Conservation (phyloP, 306 rosid genomes). For the Cicer pinnatifidum region DNA sequence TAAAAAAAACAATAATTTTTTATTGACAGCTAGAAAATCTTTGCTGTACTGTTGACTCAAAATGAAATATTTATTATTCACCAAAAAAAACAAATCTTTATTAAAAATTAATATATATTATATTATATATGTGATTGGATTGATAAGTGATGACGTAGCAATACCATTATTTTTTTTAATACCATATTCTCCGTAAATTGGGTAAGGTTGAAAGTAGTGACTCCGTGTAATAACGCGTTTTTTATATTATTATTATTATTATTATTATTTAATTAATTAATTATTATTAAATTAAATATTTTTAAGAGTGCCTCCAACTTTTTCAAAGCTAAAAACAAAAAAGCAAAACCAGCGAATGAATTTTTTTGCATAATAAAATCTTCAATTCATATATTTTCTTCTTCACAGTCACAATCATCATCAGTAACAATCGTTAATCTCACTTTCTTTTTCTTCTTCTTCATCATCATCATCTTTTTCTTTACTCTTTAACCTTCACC, state of each 20-base stretch:
- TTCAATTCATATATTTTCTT: conserved; percentile 1
- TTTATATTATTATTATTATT: too few species aligned
- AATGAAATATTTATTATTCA: too few species aligned
- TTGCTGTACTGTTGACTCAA: too few species aligned
- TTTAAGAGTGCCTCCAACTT: conserved; percentile 37
- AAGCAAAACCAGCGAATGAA: conserved; percentile 35
- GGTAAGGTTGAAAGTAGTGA: not conserved
- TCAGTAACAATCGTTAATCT: conserved; percentile 42
- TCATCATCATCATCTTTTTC: conserved; percentile 3
- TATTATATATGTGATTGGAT: too few species aligned
- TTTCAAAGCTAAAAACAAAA: conserved; percentile 33
- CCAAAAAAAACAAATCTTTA: too few species aligned
- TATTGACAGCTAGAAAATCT: too few species aligned
- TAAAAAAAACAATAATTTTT: too few species aligned
- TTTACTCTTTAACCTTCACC: conserved; percentile 37
- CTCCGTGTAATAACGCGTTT: conserved; percentile 20
- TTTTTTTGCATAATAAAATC: not conserved
- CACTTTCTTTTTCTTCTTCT: not conserved
- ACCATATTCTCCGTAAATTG: too few species aligned
- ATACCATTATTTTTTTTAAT: too few species aligned
- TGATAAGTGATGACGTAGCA: too few species aligned
- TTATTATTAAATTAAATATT: not conserved
- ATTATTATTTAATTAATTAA: not conserved
- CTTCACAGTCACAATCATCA: conserved; percentile 36
- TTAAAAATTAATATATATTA: too few species aligned